Conservation (phyloP, 2,329 filamentous ascomycete genomes). For the Boeremia lycopersici region DNA sequence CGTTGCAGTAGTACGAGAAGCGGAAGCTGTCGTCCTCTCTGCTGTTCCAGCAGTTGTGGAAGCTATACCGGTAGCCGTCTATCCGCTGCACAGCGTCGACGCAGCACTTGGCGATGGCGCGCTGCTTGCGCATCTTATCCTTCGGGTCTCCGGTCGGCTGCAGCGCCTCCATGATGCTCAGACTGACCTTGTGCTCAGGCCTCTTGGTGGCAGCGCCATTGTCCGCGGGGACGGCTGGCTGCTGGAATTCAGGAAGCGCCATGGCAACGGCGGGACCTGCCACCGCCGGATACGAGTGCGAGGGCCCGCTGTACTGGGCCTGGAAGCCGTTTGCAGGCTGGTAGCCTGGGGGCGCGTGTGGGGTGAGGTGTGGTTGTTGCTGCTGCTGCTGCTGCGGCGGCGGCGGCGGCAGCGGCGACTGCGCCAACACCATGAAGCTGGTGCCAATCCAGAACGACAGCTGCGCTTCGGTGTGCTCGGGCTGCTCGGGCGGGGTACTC, state of each 20-base stretch:
- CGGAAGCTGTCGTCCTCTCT: constrained; percentile 54
- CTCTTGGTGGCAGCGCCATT: constrained; percentile 15
- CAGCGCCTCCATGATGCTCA: constrained; percentile 47
- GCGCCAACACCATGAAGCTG: constrained; percentile 39
- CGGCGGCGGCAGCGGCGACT: constrained; percentile 6
- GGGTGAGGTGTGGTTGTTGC: constrained; percentile 8
- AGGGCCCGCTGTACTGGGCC: neutral
- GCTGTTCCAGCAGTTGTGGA: constrained; percentile 57
- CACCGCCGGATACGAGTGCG: constrained; percentile 30
- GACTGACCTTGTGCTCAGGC: constrained; percentile 31
- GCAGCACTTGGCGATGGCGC: constrained; percentile 54
- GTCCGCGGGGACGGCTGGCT: neutral
- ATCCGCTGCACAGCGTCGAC: constrained; percentile 52
- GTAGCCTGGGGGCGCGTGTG: constrained; percentile 31
- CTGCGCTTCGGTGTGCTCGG: constrained; percentile 48
- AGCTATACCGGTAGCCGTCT: constrained; percentile 57
- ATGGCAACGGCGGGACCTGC: constrained; percentile 35
- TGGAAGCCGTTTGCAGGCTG: constrained; percentile 31
- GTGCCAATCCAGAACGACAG: constrained; percentile 48
- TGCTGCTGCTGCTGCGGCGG: neutral
- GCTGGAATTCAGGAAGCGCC: constrained; percentile 25
- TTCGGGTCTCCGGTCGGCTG: constrained; percentile 45
- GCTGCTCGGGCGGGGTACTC: constrained; percentile 37
- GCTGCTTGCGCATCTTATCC: constrained; percentile 52
- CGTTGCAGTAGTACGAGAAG: constrained; percentile 58